These are phyloP conservation scores for Elsinoe perseae DNA, from an alignment of 2,329 filamentous ascomycete species.

Conservation along the genomic window DNA sequence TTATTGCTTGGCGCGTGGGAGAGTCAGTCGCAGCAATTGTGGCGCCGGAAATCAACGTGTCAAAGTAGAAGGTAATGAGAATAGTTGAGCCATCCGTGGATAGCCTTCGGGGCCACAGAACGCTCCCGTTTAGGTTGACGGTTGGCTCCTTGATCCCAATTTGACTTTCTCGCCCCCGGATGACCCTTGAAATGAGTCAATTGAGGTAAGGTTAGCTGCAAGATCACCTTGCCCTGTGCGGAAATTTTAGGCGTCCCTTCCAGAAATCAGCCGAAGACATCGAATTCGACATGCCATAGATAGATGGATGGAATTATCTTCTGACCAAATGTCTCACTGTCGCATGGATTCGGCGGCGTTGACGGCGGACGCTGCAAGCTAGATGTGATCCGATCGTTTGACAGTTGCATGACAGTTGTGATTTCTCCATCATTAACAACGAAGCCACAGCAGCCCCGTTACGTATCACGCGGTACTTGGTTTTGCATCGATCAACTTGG, in stretches of 20 bases:
- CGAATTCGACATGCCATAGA: neutral
- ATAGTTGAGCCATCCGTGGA: neutral
- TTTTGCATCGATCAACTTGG: neutral
- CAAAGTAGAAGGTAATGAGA: neutral
- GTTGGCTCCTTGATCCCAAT: constrained; percentile 5
- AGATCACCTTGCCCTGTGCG: neutral
- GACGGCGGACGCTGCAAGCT: neutral
- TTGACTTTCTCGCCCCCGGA: neutral
- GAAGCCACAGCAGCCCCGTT: neutral
- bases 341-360: neutral
- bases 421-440: neutral
- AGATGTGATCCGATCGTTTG: neutral
- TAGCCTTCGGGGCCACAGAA: neutral
- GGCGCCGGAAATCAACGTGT: neutral
- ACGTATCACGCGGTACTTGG: neutral
- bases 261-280: neutral
- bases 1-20: neutral
- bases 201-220: neutral
- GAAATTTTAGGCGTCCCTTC: neutral
- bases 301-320: neutral
- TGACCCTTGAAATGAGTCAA: neutral
- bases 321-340: neutral
- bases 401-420: neutral
- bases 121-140: neutral
- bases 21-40: neutral